Conservation (phyloP, 1,284 basidiomycete genomes). For the Tilletiopsis washingtonensis region DNA sequence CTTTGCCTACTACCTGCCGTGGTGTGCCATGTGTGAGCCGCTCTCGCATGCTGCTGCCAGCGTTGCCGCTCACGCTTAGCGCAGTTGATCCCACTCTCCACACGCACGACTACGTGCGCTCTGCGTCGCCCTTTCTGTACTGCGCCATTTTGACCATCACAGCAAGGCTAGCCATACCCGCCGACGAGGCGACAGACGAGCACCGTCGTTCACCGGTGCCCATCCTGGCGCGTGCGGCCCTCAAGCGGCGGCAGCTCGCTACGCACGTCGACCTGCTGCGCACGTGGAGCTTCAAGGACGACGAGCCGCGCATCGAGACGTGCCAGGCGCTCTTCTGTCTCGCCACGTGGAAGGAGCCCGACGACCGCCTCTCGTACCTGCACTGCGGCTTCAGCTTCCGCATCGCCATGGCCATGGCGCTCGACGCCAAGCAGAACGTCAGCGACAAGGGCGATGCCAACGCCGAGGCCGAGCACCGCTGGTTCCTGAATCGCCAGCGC, state of each 20-base stretch:
- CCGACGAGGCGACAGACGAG: no score
- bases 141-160: constrained; percentile 16
- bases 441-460: constrained; percentile 21
- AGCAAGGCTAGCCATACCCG: no score
- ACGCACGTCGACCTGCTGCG: no score
- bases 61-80: no score
- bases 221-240: no score
- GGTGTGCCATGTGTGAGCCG: constrained; percentile 25
- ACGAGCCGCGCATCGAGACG: constrained; percentile 20
- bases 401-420: constrained; percentile 26
- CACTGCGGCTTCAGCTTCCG: constrained; percentile 25
- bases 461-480: not conserved
- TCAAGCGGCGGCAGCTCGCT: no score
- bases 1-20: constrained; percentile 19
- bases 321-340: constrained; percentile 23
- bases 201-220: no score
- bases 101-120: constrained; percentile 17
- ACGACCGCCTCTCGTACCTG: constrained; percentile 22
- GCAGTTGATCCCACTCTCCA: constrained; percentile 18
- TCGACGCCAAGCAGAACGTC: no score
- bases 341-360: constrained; percentile 24
- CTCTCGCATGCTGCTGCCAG: no score
- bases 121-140: constrained; percentile 19
- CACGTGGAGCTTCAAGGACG: constrained; percentile 16
- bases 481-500: no score